Evolutionary conservation across 495 filamentous ascomycete species (phyloP).

Genomic region (Tirmania nivea): DNA sequence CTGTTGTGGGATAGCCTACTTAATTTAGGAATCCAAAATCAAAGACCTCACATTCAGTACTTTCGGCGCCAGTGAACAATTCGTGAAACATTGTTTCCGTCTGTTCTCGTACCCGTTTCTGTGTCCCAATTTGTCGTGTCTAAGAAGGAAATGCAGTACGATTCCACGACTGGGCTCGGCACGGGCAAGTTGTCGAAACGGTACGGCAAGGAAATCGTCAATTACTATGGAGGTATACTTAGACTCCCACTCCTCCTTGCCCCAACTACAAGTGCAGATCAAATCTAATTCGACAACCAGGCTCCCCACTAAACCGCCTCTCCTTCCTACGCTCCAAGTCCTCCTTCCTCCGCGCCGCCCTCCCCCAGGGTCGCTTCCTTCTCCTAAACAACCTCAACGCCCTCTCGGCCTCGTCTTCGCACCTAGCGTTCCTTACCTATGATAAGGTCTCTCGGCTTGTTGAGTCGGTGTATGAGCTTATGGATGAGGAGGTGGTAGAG

Average conservation of each 20-base stretch:
- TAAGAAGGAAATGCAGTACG: no score
- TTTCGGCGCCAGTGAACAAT: no score
- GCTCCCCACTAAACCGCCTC: conserved; percentile 52
- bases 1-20: no score
- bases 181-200: conserved; percentile 37
- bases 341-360: conserved; percentile 50
- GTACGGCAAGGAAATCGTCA: conserved; percentile 75
- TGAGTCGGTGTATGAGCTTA: conserved; percentile 46
- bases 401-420: conserved; percentile 27
- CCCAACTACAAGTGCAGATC: background rate
- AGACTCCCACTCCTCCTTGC: background rate
- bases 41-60: no score
- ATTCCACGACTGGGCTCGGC: no score
- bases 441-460: conserved; percentile 47
- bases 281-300: conserved; percentile 19
- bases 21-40: no score
- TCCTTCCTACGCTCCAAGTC: conserved; percentile 72
- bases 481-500: conserved; percentile 50
- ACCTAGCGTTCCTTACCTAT: conserved; percentile 40
- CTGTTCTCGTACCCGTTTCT: no score
- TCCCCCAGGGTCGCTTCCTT: conserved; percentile 55
- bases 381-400: conserved; percentile 62
- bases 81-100: no score
- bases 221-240: conserved; percentile 68
- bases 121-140: no score